Percentiles rank a stretch among this genome's conserved stretches.
phyloP scores from a whole-genome alignment of 805 yeast genomes.

The Schizosaccharomyces pombe region ASM294v3 CU329670.1:868001-868500 shows the following conservation, averaged over 20 bases:
- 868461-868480: neutral
- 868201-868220: conserved; percentile 7
- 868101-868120: conserved; percentile 4
- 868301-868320: conserved; percentile 11
- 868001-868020: conserved; percentile 14
- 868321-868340: neutral
- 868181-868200: conserved; percentile 7
- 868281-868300: conserved; percentile 13
- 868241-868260: conserved; percentile 9
- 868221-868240: conserved; percentile 10
- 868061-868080: conserved; percentile 11
- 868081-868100: conserved; percentile 9
- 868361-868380: conserved; percentile 9
- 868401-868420: conserved; percentile 34
- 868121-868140: conserved; percentile 6
- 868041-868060: conserved; percentile 11
- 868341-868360: conserved; percentile 8
- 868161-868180: conserved; percentile 9
- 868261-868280: conserved; percentile 12
- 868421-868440: conserved; percentile 29
- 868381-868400: conserved; percentile 16
- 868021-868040: conserved; percentile 9
- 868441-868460: conserved; percentile 15
- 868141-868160: conserved; percentile 13
- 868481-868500: neutral